Base-by-base conservation (phyloP, 768 basidiomycete genomes). In the Suillus spraguei region DNA sequence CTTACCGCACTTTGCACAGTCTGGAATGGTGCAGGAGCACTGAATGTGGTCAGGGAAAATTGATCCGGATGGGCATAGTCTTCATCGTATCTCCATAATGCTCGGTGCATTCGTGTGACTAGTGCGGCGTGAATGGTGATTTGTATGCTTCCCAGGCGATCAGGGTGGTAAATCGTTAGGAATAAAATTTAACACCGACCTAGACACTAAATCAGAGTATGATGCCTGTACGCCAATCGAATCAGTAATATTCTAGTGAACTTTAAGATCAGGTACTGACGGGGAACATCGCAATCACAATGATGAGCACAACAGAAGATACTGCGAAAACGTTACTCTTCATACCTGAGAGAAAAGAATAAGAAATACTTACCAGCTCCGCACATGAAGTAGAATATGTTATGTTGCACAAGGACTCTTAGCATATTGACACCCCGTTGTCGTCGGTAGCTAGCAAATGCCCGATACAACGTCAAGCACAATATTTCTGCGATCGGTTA, bases 1-100 rank as follows among this genome's bases (percentile, higher is more conserved):
- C 56, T 41, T 20, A 58, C 6, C 16, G 24, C 20, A 13, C 24
- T 28, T 20, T 39, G 39, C 9, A 41, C 3, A 58, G 38, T 58
- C 39, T 17, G 38, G 2, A 17, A 41, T 58, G 56, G 56, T 20
- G 24, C 5, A 28, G 39, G 17, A 13, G 56, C 39, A 8, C 8
- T 13, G 24, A 58, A 58, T 11, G 56, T 58, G 10, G 56, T 58
- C 39, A 58, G 17, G 17, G 56, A 17, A 41, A 20, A 58, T 58
- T 39, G 22, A 17, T 58, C 56, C 1, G 17, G 10, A 41, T 41
- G 35, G 11, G 56, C 17, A 20, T 20, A 32, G 5, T 41, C 11
- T 41, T 28, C 10, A 13, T 58, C 41, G 56, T 28, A 41, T 41
- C 6, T 41, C 56, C 56, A 58, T 32, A 58, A 24, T 6, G 39